Evolutionary conservation across 139 green algal species (phyloP), one percentile per base, ranked within the genome.

Genomic region (Desmodesmus armatus): DNA sequence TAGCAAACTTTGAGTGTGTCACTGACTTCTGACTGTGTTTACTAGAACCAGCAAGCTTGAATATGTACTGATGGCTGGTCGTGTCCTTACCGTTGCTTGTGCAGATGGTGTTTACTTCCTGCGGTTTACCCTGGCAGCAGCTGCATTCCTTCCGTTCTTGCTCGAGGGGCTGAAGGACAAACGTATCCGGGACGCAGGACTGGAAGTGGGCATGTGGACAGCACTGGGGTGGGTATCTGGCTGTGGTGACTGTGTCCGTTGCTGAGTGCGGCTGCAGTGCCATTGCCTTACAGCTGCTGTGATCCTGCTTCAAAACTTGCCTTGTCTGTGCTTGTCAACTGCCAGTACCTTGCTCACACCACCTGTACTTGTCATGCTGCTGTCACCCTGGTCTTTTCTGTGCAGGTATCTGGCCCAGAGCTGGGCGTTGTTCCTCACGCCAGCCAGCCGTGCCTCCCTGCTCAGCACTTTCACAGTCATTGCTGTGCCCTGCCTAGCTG

Each of bases 391-490:
- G n/a, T n/a, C n/a, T n/a, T n/a, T n/a, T n/a, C n/a, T n/a, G n/a
- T n/a, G n/a, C n/a, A n/a, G n/a, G n/a, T 94, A 96, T 76, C 63
- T 91, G 6, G 80, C 86, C 49, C 95, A 98, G 79, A 78, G 87
- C 0, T 31, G 92, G 25, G 95, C 90, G 0, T 85, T 98, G 19
- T 55, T 92, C 3, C 89, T 89, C 63, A 94, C 93, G 3, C 92
- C 97, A 44, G 95, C 95, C 7, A 92, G 87, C 0, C 76, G 93
- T 27, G 94, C 90, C 21, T 93, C 85, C 41, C 95, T 98, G 67
- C 89, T 98, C 5, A 93, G 86, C 66, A 94, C 95, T 0, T 95
- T 98, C 85, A 98, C 95, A 19, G 95, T 98, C 1, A 87, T 98
- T 39, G 85, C 92, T 19, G 95, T 98, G 23, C 95, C 95, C 9